Percentiles rank a stretch among this genome's conserved stretches.
phyloP scores from a whole-genome alignment of 2,329 filamentous ascomycete species.

The Dactylellina drechsleri region DNA sequence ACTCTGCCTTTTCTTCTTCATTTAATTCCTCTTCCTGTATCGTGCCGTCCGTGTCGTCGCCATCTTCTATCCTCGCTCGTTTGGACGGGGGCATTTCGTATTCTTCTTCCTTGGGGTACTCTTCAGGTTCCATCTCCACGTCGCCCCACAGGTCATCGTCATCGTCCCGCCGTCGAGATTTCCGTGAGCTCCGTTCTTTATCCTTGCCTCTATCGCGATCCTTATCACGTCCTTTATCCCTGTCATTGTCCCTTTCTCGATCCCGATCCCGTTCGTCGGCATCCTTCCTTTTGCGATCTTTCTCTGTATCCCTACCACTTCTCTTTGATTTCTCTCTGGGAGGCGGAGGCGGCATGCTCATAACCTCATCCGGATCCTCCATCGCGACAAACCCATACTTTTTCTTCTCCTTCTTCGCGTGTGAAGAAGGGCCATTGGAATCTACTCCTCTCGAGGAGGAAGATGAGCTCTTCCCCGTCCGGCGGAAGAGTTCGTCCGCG shows the following conservation, averaged over 20 bases:
- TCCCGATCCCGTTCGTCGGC: constrained; percentile 59
- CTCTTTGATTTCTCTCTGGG: constrained; percentile 63
- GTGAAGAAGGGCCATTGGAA: constrained; percentile 21
- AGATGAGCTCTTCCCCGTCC: constrained; percentile 55
- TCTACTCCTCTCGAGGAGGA: constrained; percentile 6
- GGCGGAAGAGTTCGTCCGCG: constrained; percentile 59
- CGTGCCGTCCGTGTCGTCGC: constrained; percentile 60
- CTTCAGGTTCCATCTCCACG: constrained; percentile 70
- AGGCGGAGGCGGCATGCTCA: constrained; percentile 53
- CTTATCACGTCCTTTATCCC: constrained; percentile 39
- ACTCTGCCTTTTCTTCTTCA: constrained; percentile 70
- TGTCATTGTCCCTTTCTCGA: constrained; percentile 56
- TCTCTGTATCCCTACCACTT: constrained; percentile 59
- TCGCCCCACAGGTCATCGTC: constrained; percentile 84
- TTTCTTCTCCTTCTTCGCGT: constrained; percentile 62
- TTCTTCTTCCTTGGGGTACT: constrained; percentile 65
- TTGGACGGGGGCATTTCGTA: constrained; percentile 77
- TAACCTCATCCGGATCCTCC: constrained; percentile 71
- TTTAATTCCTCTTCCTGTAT: constrained; percentile 66
- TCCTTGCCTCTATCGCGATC: constrained; percentile 60
- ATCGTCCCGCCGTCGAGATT: constrained; percentile 66
- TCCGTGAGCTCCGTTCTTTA: constrained; percentile 65
- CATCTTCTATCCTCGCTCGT: constrained; percentile 73
- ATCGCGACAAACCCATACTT: constrained; percentile 75
- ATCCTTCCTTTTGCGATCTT: constrained; percentile 59